Evolutionary conservation across 176 grass and related monocot genomes (phyloP).

Genomic region (Carex kokanica): DNA sequence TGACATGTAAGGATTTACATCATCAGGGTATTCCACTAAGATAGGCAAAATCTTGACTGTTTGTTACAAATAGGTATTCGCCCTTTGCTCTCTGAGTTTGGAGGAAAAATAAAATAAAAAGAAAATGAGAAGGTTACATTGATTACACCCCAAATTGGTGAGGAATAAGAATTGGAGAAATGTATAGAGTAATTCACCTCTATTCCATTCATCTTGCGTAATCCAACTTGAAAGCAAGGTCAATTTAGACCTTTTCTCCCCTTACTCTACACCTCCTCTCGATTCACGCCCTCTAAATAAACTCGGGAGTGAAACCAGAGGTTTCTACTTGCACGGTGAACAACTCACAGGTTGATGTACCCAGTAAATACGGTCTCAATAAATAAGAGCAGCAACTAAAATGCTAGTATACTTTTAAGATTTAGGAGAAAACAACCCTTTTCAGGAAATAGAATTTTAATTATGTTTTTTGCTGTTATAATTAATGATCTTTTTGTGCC

Average conservation of each 20-base stretch:
- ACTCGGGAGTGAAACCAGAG: too few relatives aligned
- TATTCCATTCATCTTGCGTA: too few relatives aligned
- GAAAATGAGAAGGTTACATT: too few relatives aligned
- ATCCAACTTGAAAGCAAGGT: too few relatives aligned
- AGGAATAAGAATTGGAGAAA: too few relatives aligned
- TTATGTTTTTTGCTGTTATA: not conserved
- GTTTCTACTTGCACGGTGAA: not conserved
- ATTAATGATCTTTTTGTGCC: not conserved
- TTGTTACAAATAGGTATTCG: not conserved
- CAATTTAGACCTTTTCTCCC: too few relatives aligned
- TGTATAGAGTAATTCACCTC: too few relatives aligned
- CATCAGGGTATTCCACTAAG: not conserved
- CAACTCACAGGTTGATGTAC: not conserved
- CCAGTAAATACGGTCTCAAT: not conserved
- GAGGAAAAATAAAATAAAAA: too few relatives aligned
- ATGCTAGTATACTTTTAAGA: not conserved
- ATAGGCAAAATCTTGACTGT: not conserved
- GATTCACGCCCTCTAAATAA: too few relatives aligned
- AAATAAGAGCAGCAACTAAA: not conserved
- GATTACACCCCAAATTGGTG: too few relatives aligned
- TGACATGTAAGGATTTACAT: not conserved
- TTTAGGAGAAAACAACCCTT: not conserved
- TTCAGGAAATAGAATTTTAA: not conserved
- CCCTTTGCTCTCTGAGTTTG: too few relatives aligned
- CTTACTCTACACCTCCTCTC: too few relatives aligned